Evolutionary conservation across 148 eudicot species (phyloP), one percentile per base, ranked within the genome.

Genomic region (Fagopyrum tataricum): DNA sequence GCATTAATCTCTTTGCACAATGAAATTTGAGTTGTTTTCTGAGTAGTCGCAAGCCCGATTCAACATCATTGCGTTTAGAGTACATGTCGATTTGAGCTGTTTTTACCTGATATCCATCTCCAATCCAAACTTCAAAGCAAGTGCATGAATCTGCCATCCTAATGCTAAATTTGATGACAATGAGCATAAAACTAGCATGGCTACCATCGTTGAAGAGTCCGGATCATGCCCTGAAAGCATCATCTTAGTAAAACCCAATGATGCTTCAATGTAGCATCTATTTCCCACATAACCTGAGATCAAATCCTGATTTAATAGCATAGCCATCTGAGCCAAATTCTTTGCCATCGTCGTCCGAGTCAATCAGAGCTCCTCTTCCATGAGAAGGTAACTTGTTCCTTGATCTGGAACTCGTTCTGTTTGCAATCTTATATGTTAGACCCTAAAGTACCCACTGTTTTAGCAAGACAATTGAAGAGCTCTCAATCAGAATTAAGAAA

Each of bases 231-330:
- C n/a, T n/a, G 52, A 44, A 44, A 37, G 31, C 82, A 91, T 87
- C 99, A 91, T 87, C 52, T n/a, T n/a, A n/a, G 77, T 20, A 61
- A 79, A 47, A 77, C 84, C 90, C 17, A 90, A 82, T 69, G 56
- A 78, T 82, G 88, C n/a, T n/a, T n/a, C n/a, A n/a, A 83, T 7
- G 87, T 96, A 70, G 79, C 83, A 74, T 82, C 90, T 89, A 41
- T 87, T 94, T 72, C 90, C 90, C 71, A 90, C 93, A 77, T 87
- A 86, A 56, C 97, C n/a, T n/a, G n/a, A n/a, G n/a, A 97, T 39
- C 89, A 87, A 67, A 5, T 96, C 87, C n/a, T n/a, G n/a, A 73
- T 91, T 91, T 96, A 96, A 90, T 17, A 91, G 78, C 73, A 89
- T 71, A 68, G 77, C n/a, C n/a, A n/a, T n/a, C n/a, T n/a, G n/a